phyloP scores from a whole-genome alignment of 441 rosid genomes.

The Melastoma candidum region DNA sequence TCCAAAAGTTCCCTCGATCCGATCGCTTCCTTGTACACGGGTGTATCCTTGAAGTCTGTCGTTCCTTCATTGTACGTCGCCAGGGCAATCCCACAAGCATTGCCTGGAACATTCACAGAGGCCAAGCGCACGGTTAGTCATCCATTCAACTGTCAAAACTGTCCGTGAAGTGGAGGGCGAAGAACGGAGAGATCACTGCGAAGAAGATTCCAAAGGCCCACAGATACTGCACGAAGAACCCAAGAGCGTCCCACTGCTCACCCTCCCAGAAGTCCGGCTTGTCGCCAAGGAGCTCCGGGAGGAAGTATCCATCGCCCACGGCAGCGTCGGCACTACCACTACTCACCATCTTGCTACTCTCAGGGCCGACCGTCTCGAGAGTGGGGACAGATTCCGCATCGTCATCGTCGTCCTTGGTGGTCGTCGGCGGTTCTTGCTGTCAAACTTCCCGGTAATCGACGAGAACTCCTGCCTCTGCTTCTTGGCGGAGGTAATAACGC shows the following conservation, averaged over 20 bases:
- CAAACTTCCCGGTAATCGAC: conserved; percentile 57
- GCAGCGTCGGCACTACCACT: conserved; percentile 14
- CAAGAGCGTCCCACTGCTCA: conserved; percentile 60
- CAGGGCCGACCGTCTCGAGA: conserved; percentile 23
- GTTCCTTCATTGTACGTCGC: conserved; percentile 83
- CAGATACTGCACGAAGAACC: conserved; percentile 70
- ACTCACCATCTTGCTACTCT: conserved; percentile 15
- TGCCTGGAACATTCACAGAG: conserved; percentile 29
- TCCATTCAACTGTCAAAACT: conserved; percentile 2
- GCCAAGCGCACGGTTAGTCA: not conserved
- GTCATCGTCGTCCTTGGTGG: conserved; percentile 23
- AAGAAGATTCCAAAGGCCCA: conserved; percentile 88
- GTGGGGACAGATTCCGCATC: conserved; percentile 6
- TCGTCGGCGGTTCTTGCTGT: conserved; percentile 58
- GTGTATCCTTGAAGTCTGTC: conserved; percentile 80
- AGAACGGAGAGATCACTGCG: conserved; percentile 30
- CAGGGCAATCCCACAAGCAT: conserved; percentile 75
- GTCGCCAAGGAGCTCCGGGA: conserved; percentile 54
- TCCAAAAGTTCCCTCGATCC: conserved; percentile 64
- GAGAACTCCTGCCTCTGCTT: conserved; percentile 23
- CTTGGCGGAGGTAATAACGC: conserved; percentile 40
- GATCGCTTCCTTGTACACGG: conserved; percentile 67
- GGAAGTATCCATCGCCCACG: conserved; percentile 23
- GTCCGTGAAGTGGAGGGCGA: not conserved
- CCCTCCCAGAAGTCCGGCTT: conserved; percentile 79